A percentile compares a stretch with the other conserved stretches of the same genome.
Conservation (phyloP, 306 rosid genomes). For the Malus orientalis region DNA sequence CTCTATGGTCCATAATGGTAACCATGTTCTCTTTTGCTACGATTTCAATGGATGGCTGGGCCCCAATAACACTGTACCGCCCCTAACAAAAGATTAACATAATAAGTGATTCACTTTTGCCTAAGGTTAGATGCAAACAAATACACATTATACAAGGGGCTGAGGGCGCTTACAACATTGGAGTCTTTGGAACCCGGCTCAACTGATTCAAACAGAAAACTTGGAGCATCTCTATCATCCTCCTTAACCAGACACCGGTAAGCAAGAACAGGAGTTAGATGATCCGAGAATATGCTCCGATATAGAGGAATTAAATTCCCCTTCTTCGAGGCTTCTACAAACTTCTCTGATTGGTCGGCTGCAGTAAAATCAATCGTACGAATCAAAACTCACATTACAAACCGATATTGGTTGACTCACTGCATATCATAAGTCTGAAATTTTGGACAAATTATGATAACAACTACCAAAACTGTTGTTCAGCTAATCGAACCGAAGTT, state of each 20-base stretch:
- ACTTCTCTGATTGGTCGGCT: slow-evolving; percentile 57
- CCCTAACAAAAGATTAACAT: slow-evolving; percentile 42
- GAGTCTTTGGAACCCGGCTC: slow-evolving; percentile 76
- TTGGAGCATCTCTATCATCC: slow-evolving; percentile 94
- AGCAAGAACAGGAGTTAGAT: slow-evolving; percentile 89
- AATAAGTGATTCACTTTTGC: neutral
- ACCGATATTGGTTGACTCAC: too few relatives aligned
- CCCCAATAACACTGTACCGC: slow-evolving; percentile 81
- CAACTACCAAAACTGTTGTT: too few relatives aligned
- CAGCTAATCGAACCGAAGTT: neutral
- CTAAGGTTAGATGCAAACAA: neutral
- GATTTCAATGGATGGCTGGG: slow-evolving; percentile 87
- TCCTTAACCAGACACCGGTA: slow-evolving; percentile 94
- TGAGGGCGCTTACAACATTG: slow-evolving; percentile 43
- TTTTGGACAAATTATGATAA: too few relatives aligned
- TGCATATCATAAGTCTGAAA: too few relatives aligned
- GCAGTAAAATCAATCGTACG: slow-evolving; percentile 15
- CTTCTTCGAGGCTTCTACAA: slow-evolving; percentile 64
- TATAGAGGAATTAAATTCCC: slow-evolving; percentile 81
- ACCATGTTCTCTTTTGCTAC: slow-evolving; percentile 90
- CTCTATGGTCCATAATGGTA: slow-evolving; percentile 69
- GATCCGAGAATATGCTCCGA: slow-evolving; percentile 79
- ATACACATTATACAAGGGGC: neutral
- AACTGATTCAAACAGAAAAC: slow-evolving; percentile 82
- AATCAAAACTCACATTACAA: neutral